Percentiles rank a stretch among this genome's conserved stretches.
phyloP scores from a whole-genome alignment of 345 rosid species.

The Durio zibethinus region DNA sequence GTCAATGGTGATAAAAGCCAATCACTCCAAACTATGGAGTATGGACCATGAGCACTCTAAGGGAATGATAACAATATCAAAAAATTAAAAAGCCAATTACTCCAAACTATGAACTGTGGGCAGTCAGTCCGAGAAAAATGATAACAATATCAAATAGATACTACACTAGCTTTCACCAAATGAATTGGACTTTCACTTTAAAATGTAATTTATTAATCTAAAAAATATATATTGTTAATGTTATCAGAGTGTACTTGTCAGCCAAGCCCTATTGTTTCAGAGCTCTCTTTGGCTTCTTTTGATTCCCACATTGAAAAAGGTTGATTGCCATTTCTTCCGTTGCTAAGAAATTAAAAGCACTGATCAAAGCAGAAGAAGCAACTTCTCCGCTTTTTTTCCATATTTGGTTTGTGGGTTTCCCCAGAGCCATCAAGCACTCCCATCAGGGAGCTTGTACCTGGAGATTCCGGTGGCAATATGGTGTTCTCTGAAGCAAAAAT shows the following conservation, averaged over 20 bases:
- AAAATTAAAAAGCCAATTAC: too few relatives aligned
- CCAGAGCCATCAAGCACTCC: conserved; percentile 54
- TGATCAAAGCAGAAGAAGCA: conserved; percentile 86
- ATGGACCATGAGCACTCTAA: not conserved
- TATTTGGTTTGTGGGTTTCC: conserved; percentile 61
- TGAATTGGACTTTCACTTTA: conserved; percentile 4
- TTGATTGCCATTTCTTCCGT: not conserved
- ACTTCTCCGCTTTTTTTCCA: conserved; percentile 52
- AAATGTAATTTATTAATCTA: conserved; percentile 8
- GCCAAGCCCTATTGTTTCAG: conserved; percentile 6
- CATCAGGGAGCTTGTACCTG: conserved; percentile 92
- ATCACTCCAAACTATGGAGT: not conserved
- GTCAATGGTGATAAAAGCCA: not conserved
- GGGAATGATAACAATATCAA: not conserved
- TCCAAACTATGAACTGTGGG: not conserved
- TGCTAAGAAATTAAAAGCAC: conserved; percentile 47
- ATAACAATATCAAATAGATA: not conserved
- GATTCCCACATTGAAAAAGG: not conserved
- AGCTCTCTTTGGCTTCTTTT: conserved; percentile 16
- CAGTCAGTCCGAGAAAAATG: not conserved
- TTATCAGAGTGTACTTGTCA: conserved; percentile 17
- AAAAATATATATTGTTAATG: not conserved
- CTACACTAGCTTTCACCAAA: not conserved
- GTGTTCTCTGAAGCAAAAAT: conserved; percentile 62
- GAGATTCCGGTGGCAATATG: conserved; percentile 78